Conservation (phyloP, 2,329 filamentous ascomycete genomes). For the Fusarium fracticaudum region DNA sequence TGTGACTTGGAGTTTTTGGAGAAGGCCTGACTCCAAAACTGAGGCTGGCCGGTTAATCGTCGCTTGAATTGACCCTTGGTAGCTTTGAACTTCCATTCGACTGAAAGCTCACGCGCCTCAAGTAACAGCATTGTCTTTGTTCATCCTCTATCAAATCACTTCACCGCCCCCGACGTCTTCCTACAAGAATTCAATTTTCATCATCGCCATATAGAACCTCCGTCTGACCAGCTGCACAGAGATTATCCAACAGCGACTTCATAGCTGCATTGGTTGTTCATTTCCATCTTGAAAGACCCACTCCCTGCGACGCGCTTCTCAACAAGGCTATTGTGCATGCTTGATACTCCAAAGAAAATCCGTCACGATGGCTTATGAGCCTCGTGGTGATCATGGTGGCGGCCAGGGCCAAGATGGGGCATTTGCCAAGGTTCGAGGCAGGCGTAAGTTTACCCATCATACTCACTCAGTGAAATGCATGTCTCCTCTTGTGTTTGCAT, state of each 20-base stretch:
- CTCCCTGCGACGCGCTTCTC: conserved; percentile 33
- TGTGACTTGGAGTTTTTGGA: not conserved
- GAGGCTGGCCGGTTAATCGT: conserved; percentile 27
- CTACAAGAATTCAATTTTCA: not conserved
- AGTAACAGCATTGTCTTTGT: conserved; percentile 20
- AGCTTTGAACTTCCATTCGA: conserved; percentile 25
- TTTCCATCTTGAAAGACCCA: conserved; percentile 18
- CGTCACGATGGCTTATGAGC: conserved; percentile 62
- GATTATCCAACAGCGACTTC: not conserved
- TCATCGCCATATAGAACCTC: not conserved
- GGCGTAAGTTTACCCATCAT: conserved; percentile 55
- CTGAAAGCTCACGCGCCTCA: conserved; percentile 28
- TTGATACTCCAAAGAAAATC: conserved; percentile 31
- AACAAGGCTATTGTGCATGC: conserved; percentile 37
- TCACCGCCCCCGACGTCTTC: not conserved
- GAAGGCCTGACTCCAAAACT: conserved; percentile 8
- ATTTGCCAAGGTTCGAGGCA: conserved; percentile 60
- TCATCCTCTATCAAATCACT: conserved; percentile 12
- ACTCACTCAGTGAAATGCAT: not conserved
- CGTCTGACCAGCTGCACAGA: not conserved
- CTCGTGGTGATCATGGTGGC: conserved; percentile 59
- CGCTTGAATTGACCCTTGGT: conserved; percentile 26
- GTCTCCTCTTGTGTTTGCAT: not conserved
- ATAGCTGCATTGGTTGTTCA: not conserved
- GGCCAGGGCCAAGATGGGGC: conserved; percentile 55